Base-by-base conservation (phyloP, 768 basidiomycete genomes). In the Rhodosporidiobolus odoratus region DNA sequence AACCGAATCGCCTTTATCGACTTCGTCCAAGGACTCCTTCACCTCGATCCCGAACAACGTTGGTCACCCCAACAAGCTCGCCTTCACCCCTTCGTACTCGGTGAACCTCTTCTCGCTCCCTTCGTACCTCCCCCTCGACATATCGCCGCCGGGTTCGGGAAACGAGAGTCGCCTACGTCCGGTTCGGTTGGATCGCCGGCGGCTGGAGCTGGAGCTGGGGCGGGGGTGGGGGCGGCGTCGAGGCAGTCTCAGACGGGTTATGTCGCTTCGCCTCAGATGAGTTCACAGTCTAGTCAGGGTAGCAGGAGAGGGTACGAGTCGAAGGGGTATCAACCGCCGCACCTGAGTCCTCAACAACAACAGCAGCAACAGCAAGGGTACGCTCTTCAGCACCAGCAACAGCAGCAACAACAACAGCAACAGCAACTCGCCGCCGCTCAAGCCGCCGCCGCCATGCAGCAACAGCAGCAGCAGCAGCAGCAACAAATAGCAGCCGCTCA, bases 1-100 rank as follows among this genome's bases (percentile, higher is more conserved):
- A 92, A 93, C 77, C 86, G 96, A 54, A 85, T 90, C 58, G 89
- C 95, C 21, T 97, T 99, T 81, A 91, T 97, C 80, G 94, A 99
- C 81, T 98, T 99, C 80, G 95, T 93, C 66, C 88, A 90, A 79
- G 96, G 96, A 41, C 83, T 98, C 30, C 84, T 99, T 70, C 89
- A 96, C 79, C 82, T 99, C 81, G 92, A 98, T 77, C 95, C 96
- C 25, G 87, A 95, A 65, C 89, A 91, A 68, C 85, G 96, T 65
- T 99, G 96, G 96, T 89, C 94, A 17, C 95, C 96, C 34, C 92
- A 96, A 77, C 94, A 99, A 80, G 96, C 96, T 47, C 84, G 89
- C 59, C 82, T 90, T 77, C 96, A 99, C 79, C 96, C 96, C 3
- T 99, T 98, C 81, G 96, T 99, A 75, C 96, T 93, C 9, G 95